Conservation (phyloP, 192 early-diverging fungal species). For the Umbelopsis vinacea region DNA sequence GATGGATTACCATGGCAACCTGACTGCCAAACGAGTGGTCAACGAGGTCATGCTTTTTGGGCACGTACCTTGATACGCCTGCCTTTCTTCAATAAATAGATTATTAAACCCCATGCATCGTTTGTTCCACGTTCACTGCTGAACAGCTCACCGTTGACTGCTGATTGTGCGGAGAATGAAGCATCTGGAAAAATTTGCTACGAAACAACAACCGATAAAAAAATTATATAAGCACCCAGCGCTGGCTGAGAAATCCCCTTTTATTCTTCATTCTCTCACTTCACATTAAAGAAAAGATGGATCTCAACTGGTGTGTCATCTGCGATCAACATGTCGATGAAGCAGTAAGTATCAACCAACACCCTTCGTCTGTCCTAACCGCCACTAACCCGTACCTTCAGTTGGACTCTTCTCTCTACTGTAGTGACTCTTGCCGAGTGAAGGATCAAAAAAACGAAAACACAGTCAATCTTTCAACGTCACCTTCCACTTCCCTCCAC, state of each 20-base stretch:
- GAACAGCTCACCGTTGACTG: background rate
- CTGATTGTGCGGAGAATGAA: conserved; percentile 8
- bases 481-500: conserved; percentile 10
- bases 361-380: too few species aligned
- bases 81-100: too few species aligned
- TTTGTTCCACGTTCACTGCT: too few species aligned
- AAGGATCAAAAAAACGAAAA: conserved; percentile 18
- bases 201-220: background rate
- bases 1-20: conserved; percentile 2
- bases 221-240: background rate
- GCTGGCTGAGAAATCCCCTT: background rate
- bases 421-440: background rate
- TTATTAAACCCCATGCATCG: background rate
- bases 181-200: conserved; percentile 2
- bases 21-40: background rate
- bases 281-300: conserved; percentile 6
- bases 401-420: conserved; percentile 21
- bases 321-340: conserved; percentile 23
- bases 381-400: background rate
- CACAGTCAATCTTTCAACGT: conserved; percentile 19
- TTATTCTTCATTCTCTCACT: conserved; percentile 4
- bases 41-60: background rate
- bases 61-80: too few species aligned
- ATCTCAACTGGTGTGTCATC: conserved; percentile 24
- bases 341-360: conserved; percentile 6